These are phyloP conservation scores for Coccomyxa sp. DNA, from an alignment of 139 green algal genomes.

Conservation along the genomic window DNA sequence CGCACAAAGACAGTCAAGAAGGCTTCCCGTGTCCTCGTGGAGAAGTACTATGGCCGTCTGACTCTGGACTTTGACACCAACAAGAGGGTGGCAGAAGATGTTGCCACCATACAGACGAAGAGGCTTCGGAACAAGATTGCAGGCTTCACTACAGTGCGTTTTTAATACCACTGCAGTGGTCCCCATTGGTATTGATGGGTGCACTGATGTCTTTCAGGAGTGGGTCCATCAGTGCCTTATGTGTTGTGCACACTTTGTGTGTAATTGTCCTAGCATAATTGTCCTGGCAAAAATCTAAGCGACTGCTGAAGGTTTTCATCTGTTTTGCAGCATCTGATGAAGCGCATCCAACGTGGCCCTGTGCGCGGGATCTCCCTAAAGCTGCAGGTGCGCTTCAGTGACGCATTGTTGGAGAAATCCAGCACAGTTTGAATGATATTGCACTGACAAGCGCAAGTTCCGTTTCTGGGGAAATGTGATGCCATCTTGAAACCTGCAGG, in stretches of 20 bases:
- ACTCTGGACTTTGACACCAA: conserved; percentile 97
- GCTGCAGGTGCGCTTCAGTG: conserved; percentile 72
- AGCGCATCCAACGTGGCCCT: conserved; percentile 98
- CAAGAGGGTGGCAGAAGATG: conserved; percentile 94
- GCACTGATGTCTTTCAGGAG: too few species aligned
- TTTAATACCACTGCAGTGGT: background rate
- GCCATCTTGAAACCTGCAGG: conserved; percentile 42
- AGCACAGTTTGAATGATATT: too few species aligned
- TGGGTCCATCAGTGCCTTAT: too few species aligned
- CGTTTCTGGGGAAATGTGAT: too few species aligned
- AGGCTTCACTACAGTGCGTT: conserved; percentile 95
- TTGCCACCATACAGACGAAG: conserved; percentile 97
- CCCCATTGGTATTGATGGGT: background rate
- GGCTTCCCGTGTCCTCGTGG: conserved; percentile 92
- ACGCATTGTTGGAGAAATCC: too few species aligned
- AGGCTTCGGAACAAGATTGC: conserved; percentile 99
- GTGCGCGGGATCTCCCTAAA: conserved; percentile 99
- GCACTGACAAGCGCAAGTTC: too few species aligned
- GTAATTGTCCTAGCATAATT: too few species aligned
- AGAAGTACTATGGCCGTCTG: conserved; percentile 99
- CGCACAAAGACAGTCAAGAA: conserved; percentile 99
- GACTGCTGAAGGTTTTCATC: too few species aligned
- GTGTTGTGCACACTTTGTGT: too few species aligned
- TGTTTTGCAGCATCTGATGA: conserved; percentile 94
- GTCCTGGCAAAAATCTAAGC: too few species aligned